Base-by-base conservation (phyloP, 2,329 filamentous ascomycete genomes). In the Sporothrix brunneoviolacea region DNA sequence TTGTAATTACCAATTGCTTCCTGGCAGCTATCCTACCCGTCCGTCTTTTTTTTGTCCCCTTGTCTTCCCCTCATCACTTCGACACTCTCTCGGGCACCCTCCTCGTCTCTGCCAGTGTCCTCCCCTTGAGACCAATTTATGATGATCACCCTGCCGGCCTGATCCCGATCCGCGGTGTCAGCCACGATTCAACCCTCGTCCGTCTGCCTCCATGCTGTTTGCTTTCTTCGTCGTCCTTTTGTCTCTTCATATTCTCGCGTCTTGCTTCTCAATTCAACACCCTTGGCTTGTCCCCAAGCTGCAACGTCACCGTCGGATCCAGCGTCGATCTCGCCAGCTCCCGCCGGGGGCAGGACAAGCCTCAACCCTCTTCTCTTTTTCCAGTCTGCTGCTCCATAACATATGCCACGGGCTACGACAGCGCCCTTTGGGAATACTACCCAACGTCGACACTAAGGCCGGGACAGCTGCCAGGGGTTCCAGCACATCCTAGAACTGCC, bases 321-420 rank as follows among this genome's bases (percentile, higher is more conserved):
- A 35, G 28, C 35, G 37, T 45, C 51, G 45, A 50, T 53, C 51
- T 50, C 40, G 39, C 40, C 39, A 43, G 27, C 40, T 52, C 50
- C 50, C 39, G 45, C 27, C 30, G 33, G 15, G 37, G 15, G 40
- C 35, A 10, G 15, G 19, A 28, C 33, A 44, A 43, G 37, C 38
- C 9, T 41, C 18, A 30, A 42, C 19, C 40, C 32, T 15, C 9
- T 27, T 48, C 24, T 32, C 33, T 16, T 22, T 37, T 32, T 21
- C 18, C 16, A 18, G 8, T 10, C 30, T 21, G 19, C 42, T 45
- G 42, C 39, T 18, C 39, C 39, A 19, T 37, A n/a, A 8, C 28
- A 36, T 10, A 10, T 19, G 32, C 43, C 19, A 28, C n/a, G 32
- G 36, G 33, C 27, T 46, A 28, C 43, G 21, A 37, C 43, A 37